Evolutionary conservation across 164 flowering plant genomes (phyloP), one percentile per base, ranked within the genome.

Genomic region (Aristolochia californica): DNA sequence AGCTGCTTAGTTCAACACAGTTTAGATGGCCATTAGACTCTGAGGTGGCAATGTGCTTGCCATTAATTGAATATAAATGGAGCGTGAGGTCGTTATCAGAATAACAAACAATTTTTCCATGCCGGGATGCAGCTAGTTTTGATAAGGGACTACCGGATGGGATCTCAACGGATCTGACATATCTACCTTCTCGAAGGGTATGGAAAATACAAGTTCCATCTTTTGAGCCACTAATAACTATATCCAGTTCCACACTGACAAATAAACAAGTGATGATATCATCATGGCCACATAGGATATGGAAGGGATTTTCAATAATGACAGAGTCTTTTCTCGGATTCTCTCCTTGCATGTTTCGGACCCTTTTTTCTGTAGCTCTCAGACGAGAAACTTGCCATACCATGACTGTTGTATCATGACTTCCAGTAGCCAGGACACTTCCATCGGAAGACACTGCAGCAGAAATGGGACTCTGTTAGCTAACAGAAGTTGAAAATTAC

Each of bases 361-460:
- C 72, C 72, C 78, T 78, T 72, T 83, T 91, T 17, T 89, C 97
- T 15, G 70, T 54, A 48, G 65, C 45, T 74, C 68, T 77, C 57
- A 62, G 59, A 56, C 80, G 82, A 47, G 47, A 57, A 69, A 93
- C 84, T 64, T 89, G 90, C 97, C 99, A 93, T 62, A 93, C 84
- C 97, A 93, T 93, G 18, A 93, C 93, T n/a, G 99, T 93, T 20
- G 99, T 93, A 67, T 93, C 99, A 74, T 83, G 82, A 72, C 99
- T 93, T 71, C 99, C 99, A 61, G 99, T 87, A 62, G 95, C 99
- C 67, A 93, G 90, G 58, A 89, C 71, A 69, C 83, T 81, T 69
- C 97, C 96, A 71, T 93, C 99, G 68, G 87, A 77, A 54, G 96
- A 74, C 68, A 87, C 99, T 93, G 81, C 75, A 81, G 43, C 64